Evolutionary conservation across 805 yeast genomes (phyloP), one percentile per base, ranked within the genome.

Genomic region (Yarrowia sp.): DNA sequence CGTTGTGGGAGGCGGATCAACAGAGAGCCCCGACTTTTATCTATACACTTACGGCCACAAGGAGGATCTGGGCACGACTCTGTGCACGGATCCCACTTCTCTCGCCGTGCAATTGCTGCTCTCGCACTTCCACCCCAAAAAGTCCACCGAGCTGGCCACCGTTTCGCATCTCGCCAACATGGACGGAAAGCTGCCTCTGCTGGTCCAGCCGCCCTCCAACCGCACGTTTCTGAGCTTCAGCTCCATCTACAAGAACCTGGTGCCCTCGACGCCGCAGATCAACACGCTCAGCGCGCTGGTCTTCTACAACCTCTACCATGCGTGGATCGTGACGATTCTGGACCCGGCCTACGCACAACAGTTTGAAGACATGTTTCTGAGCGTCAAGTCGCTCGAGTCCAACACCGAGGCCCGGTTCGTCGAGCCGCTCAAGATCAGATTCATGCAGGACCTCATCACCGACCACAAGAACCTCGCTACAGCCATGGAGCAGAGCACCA

Each of bases 41-140:
- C 49, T 55, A 14, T 55, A 55, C 61, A 55, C 61, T 7, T 67
- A 63, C 41, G 72, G 71, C 5, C 68, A 69, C 64, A 64, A 65
- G 36, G 18, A 65, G 4, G 70, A 64, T 32, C 44, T 21, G 0
- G 62, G 60, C 10, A 66, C 63, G 13, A 59, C 51, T 5, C 36
- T 68, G 12, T 66, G 73, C 39, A 63, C 65, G 3, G 76, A 73
- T 25, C 76, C 76, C 6, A 58, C 55, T n/a, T 65, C 74, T 42
- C 62, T 72, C 19, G 65, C 58, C 16, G 64, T 66, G 7, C 66
- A 64, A 25, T 51, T 67, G 6, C 39, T 70, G 47, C 53, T 72
- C 35, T 38, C 36, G 4, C 14, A 38, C 22, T 33, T 61, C n/a
- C 49, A 31, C 16, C 46, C 53, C 1, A 25, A 38, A 12, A 24